These are phyloP conservation scores for Albatrellus ellisii DNA, from an alignment of 768 basidiomycete species.

Conservation along the genomic window DNA sequence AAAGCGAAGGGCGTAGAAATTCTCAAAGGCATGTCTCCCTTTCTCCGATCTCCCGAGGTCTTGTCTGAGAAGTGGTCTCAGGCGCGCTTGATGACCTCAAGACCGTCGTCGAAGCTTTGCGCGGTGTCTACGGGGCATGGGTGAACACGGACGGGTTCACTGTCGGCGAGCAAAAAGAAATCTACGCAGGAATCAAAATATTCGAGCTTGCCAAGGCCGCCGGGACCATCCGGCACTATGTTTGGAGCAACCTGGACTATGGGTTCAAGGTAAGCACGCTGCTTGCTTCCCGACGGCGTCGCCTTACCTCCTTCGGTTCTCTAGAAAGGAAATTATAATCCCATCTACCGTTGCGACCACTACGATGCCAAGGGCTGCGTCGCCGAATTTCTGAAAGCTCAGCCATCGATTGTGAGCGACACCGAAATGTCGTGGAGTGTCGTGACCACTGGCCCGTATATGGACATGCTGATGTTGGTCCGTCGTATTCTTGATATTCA, in stretches of 20 bases:
- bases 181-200: constrained; percentile 26
- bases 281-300: too few species aligned
- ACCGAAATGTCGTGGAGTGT: constrained; percentile 22
- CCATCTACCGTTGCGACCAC: constrained; percentile 24
- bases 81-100: constrained; percentile 20
- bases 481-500: background rate
- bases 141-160: constrained; percentile 25
- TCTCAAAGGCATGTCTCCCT: background rate
- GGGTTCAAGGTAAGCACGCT: constrained; percentile 20
- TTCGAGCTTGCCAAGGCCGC: constrained; percentile 26
- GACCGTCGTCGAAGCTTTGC: constrained; percentile 20
- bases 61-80: constrained; percentile 3
- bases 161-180: constrained; percentile 28
- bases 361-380: constrained; percentile 28
- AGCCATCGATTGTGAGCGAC: constrained; percentile 21
- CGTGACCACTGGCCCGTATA: constrained; percentile 26
- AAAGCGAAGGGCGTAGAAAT: constrained; percentile 17
- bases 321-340: constrained; percentile 11
- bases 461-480: constrained; percentile 28
- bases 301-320: constrained; percentile 7
- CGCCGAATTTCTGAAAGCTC: constrained; percentile 23
- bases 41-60: background rate
- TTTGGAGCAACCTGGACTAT: constrained; percentile 29
- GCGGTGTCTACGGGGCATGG: constrained; percentile 23
- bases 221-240: constrained; percentile 21